Base-by-base conservation (phyloP, 176 grass and related monocot genomes). In the Carex myosuroides region DNA sequence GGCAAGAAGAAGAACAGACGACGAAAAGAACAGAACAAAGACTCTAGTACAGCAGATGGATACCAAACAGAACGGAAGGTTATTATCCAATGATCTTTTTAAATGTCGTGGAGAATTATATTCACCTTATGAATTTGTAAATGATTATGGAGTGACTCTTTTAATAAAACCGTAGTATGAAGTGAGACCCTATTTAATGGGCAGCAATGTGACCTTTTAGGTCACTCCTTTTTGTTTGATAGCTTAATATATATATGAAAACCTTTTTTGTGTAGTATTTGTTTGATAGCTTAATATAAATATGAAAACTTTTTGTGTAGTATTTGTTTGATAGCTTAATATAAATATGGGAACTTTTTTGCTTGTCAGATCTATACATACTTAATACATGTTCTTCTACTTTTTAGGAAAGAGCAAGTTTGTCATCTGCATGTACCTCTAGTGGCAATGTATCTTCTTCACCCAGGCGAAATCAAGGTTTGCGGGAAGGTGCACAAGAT, bases 1-100 rank as follows among this genome's bases (percentile, higher is more conserved):
- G 85, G 70, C 82, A 98, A 98, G 91, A 98, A 95, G 86, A 95
- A 92, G 85, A 98, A 98, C 21, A 95, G 94, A 70, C 92, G 91
- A 70, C 91, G 83, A 80, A 98, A 94, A 83, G 95, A 98, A 46
- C 84, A 86, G 58, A 33, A 53, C 64, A 98, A 98, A 78, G 92
- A 89, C 57, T 75, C 70, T 55, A 74, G 81, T 83, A 90, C 83
- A 88, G 52, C 63, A 87, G 65, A 90, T 67, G 60, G 82, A 71
- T 64, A 59, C 70, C 80, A 93, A 68, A 59, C 79, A 85, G 70
- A 89, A 66, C 89, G 93, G 69, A 89, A 90, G 87, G 91, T 98
- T 89, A 70, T 29, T 60, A 32, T 71, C 21, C 6, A 70, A 56
- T 56, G 13, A 57, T 56, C 26, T 56, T 2, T 11, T 57, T 20